phyloP scores from a whole-genome alignment of 768 basidiomycete species.

The Leccinum variicolor region DNA sequence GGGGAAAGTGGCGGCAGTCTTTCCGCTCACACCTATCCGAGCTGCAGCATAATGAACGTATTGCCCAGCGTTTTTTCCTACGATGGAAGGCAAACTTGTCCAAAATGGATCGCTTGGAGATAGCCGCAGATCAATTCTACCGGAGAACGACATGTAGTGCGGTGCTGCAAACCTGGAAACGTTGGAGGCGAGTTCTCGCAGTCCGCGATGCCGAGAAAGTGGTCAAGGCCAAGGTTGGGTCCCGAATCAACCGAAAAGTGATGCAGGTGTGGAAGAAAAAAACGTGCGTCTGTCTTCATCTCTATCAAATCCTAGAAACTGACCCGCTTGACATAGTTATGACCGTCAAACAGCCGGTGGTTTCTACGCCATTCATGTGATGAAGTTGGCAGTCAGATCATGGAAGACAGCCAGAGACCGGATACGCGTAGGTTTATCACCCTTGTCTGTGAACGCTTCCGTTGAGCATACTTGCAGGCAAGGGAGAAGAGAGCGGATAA shows the following conservation, averaged over 20 bases:
- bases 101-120: slow-evolving; percentile 42
- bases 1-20: slow-evolving; percentile 64
- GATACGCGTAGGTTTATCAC: slow-evolving; percentile 42
- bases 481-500: slow-evolving; percentile 56
- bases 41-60: slow-evolving; percentile 44
- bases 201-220: slow-evolving; percentile 44
- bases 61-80: slow-evolving; percentile 42
- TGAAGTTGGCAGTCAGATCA: slow-evolving; percentile 44
- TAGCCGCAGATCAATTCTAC: slow-evolving; percentile 47
- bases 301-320: slow-evolving; percentile 1
- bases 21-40: slow-evolving; percentile 50
- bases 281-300: slow-evolving; percentile 40
- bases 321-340: slow-evolving; percentile 34
- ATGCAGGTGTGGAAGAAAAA: slow-evolving; percentile 57
- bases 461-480: slow-evolving; percentile 37
- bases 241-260: slow-evolving; percentile 46
- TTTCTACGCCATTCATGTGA: slow-evolving; percentile 38
- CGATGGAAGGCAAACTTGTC: slow-evolving; percentile 52
- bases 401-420: slow-evolving; percentile 56
- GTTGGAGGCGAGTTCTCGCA: slow-evolving; percentile 51
- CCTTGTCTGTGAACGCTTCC: not conserved
- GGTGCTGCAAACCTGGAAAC: slow-evolving; percentile 46
- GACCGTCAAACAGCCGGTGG: slow-evolving; percentile 41
- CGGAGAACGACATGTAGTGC: slow-evolving; percentile 35
- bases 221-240: slow-evolving; percentile 42